Base-by-base conservation (phyloP, 2,329 filamentous ascomycete genomes). In the Aspergillus versicolor region DNA sequence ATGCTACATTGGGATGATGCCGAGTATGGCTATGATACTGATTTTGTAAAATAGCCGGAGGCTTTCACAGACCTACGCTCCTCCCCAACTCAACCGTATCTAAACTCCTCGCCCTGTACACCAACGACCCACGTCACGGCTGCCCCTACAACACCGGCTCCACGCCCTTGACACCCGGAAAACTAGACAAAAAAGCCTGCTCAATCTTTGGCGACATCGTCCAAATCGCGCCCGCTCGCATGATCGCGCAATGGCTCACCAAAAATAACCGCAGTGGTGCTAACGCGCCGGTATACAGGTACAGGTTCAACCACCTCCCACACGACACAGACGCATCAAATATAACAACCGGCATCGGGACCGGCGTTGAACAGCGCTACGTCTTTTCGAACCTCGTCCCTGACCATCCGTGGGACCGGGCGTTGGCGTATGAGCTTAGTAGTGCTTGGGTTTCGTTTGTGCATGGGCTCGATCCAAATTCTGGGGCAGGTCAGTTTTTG, bases 351-450 rank as follows among this genome's bases (percentile, higher is more conserved):
- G 46, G 46, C 8, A 49, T 49, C 4, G 34, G 30, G 19, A 49
- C 46, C 13, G 46, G 46, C 5, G 19, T 49, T 12, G 46, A 49
- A 41, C 21, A 80, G 87, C 59, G 56, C 22, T 58, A 45, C n/a
- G 17, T 52, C 17, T 56, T 22, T 37, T 42, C 37, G 9, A 42
- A 51, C 12, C 21, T 51, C 13, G 6, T 42, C 6, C 37, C 48
- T 15, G 22, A 41, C 17, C 34, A 42, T 24, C 48, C 37, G 22
- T 51, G 48, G 48, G 48, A 51, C 42, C 48, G 15, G 34, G 22
- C 37, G 13, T 13, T 51, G 37, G 48, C 48, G 21, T 42, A 51
- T 30, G 48, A 42, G 8, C 27, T 51, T 15, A 51, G 48, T 13
- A 19, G 34, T 17, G 38, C 38, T 41, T 42, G 48, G 48, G 19